Percentiles rank a stretch among this genome's conserved stretches.
Evolutionary conservation across 2,329 filamentous ascomycete species (phyloP).

Genomic region (Fusarium metavorans): DNA sequence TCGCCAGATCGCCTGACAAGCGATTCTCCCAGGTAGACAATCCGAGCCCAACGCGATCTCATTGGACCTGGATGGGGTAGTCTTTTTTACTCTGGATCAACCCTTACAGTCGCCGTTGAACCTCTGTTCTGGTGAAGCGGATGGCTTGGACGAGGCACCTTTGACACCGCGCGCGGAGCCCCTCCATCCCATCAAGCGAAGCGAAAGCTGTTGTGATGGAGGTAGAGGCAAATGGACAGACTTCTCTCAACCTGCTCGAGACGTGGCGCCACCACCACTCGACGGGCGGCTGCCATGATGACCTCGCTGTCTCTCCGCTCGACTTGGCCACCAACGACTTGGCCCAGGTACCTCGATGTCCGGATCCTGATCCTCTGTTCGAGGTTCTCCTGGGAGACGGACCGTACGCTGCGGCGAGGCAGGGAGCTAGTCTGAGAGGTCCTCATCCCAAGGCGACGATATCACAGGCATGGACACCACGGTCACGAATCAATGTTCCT

Average conservation of each 20-base stretch:
- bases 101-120: background rate
- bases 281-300: constrained; percentile 37
- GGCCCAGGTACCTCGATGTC: constrained; percentile 39
- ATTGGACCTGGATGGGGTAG: constrained; percentile 10
- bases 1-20: constrained; percentile 20
- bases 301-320: constrained; percentile 34
- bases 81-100: background rate
- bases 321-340: constrained; percentile 30
- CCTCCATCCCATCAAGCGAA: constrained; percentile 34
- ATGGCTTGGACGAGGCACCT: constrained; percentile 38
- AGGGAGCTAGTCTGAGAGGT: background rate
- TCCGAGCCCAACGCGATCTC: constrained; percentile 4
- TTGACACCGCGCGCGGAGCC: constrained; percentile 37
- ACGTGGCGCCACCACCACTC: constrained; percentile 36
- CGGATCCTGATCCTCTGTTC: constrained; percentile 36
- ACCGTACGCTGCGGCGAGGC: background rate
- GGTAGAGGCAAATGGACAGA: constrained; percentile 42
- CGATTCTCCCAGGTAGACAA: background rate
- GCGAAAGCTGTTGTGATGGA: constrained; percentile 43
- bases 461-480: background rate
- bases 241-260: constrained; percentile 40
- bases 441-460: background rate
- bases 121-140: constrained; percentile 23
- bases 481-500: background rate
- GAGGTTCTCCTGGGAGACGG: constrained; percentile 35